A percentile compares a stretch with the other conserved stretches of the same genome.
Evolutionary conservation across 768 basidiomycete genomes (phyloP).

Genomic region (Astraeus odoratus): DNA sequence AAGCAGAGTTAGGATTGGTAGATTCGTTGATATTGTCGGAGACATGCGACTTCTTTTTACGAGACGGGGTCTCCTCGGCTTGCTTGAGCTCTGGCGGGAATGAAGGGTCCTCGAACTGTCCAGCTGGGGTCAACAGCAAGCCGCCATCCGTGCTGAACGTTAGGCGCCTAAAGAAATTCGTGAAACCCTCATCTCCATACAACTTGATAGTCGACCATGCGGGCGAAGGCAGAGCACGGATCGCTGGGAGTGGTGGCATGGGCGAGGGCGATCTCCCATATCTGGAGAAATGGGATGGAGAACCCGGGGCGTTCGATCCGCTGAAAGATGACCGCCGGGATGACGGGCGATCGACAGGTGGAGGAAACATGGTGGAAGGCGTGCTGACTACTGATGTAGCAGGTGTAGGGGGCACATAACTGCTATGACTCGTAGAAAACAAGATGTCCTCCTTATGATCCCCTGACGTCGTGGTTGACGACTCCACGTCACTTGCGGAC

Average conservation of each 20-base stretch:
- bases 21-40: constrained; percentile 27
- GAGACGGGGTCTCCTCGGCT: constrained; percentile 37
- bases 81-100: constrained; percentile 29
- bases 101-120: constrained; percentile 92
- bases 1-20: constrained; percentile 32
- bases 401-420: constrained; percentile 47
- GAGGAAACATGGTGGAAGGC: constrained; percentile 45
- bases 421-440: constrained; percentile 25
- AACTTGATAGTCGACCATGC: constrained; percentile 69
- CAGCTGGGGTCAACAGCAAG: constrained; percentile 89
- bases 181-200: constrained; percentile 93
- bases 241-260: constrained; percentile 90
- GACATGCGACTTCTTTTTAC: constrained; percentile 55
- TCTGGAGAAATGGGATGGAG: constrained; percentile 54
- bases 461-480: constrained; percentile 41
- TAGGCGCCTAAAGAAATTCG: constrained; percentile 92
- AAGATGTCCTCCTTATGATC: constrained; percentile 44
- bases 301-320: constrained; percentile 72
- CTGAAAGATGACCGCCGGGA: constrained; percentile 64
- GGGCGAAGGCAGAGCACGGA: constrained; percentile 60
- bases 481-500: constrained; percentile 77
- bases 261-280: constrained; percentile 84
- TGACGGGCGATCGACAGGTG: constrained; percentile 51
- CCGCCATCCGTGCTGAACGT: constrained; percentile 95
- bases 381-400: constrained; percentile 64